Base-by-base conservation (phyloP, 108 stramenopile species). In the Cylindrotheca fusiformis region DNA sequence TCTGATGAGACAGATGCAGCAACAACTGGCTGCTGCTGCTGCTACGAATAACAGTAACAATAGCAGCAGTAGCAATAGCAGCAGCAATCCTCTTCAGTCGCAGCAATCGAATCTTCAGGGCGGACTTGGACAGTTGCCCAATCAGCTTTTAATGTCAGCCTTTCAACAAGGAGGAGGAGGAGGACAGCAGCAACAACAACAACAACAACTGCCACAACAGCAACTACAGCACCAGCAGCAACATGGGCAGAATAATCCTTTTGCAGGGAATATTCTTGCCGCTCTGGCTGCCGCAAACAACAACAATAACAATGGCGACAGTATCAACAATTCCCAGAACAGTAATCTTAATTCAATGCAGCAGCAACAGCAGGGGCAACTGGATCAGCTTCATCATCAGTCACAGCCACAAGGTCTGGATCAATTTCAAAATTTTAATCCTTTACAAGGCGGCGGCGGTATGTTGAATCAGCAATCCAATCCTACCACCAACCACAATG, bases 341-440 rank as follows among this genome's bases (percentile, higher is more conserved):
- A 17, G 27, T 6, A 23, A 6, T 8, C 20, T 21, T 18, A 12
- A 32, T 3, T 26, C 57, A 21, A 22, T 36, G 3, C 32, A 20
- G 17, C n/a, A 21, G 4, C 26, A 8, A 12, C 5, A 12, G 4
- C 2, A n/a, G 57, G 27, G 27, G 25, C 50, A 51, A 51, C 54
- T 6, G 25, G 31, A 27, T 27, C 54, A n/a, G n/a, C n/a, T n/a
- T n/a, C n/a, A n/a, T n/a, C n/a, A n/a, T n/a, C n/a, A n/a, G n/a
- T n/a, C n/a, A n/a, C n/a, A n/a, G n/a, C n/a, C n/a, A n/a, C n/a
- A 33, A 28, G 60, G 60, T 4, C 45, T 60, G 24, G 60, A 60
- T 24, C 60, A 60, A 33, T 20, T 60, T 2, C 60, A 47, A 28
- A 22, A 48, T 28, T 22, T 60, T 10, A 60, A 60, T 47, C 25